phyloP scores from a whole-genome alignment of 441 rosid species.

The Theobroma grandiflorum region DNA sequence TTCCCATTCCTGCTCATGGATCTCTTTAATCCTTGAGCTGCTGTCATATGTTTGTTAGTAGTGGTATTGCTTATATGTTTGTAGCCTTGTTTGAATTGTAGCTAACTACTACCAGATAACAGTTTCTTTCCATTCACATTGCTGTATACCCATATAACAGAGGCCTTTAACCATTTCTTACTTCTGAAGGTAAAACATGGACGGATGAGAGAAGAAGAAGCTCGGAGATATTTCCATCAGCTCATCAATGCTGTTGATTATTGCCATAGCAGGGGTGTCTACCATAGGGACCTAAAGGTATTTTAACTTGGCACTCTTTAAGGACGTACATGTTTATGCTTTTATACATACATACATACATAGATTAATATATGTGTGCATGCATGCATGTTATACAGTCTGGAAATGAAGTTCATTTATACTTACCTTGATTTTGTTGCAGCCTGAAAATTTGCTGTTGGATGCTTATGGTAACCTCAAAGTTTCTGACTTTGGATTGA shows the following conservation, averaged over 20 bases:
- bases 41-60: conserved; percentile 7
- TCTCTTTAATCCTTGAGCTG: conserved; percentile 5
- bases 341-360: no score
- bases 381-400: conserved; percentile 6
- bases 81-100: neutral
- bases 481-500: conserved; percentile 97
- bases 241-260: conserved; percentile 94
- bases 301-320: conserved; percentile 1
- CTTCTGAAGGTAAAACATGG: conserved; percentile 80
- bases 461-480: conserved; percentile 87
- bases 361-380: neutral
- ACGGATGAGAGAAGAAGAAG: conserved; percentile 89
- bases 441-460: conserved; percentile 93
- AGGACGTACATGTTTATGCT: conserved; percentile 6
- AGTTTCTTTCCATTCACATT: neutral
- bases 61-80: neutral
- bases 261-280: conserved; percentile 98
- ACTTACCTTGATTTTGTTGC: conserved; percentile 35
- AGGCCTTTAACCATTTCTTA: neutral
- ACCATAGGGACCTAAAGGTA: conserved; percentile 96
- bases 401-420: conserved; percentile 16
- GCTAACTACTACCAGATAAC: neutral
- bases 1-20: neutral
- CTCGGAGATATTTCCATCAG: conserved; percentile 94
- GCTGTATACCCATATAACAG: conserved; percentile 12